phyloP scores from a whole-genome alignment of 2,329 filamentous ascomycete species.

The Trichoderma endophyticum region DNA sequence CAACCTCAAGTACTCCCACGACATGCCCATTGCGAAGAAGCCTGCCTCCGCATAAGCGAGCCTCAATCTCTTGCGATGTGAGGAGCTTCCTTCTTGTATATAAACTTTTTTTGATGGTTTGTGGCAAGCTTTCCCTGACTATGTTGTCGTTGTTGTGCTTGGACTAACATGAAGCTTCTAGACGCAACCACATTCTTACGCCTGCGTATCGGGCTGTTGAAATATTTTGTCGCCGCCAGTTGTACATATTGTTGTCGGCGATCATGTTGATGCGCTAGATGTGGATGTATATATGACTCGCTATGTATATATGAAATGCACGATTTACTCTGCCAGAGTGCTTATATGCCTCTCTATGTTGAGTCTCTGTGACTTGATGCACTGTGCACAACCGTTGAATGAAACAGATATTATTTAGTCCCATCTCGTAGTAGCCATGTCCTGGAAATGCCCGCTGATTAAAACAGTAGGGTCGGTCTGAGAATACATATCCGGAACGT shows the following conservation, averaged over 20 bases:
- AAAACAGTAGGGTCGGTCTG: neutral
- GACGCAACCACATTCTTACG: neutral
- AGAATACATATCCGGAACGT: neutral
- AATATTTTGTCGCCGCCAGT: neutral
- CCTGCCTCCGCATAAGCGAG: neutral
- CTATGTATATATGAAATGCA: conserved; percentile 17
- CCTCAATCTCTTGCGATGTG: neutral
- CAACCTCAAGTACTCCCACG: conserved; percentile 9
- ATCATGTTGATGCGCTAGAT: conserved; percentile 3
- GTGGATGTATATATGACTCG: conserved; percentile 18
- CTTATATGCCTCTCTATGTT: neutral
- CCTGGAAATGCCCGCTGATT: neutral
- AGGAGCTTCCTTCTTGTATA: conserved; percentile 15
- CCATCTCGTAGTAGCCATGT: neutral
- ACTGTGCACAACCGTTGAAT: neutral
- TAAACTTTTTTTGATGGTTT: conserved; percentile 15
- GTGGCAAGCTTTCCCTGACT: neutral
- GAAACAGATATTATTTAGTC: neutral
- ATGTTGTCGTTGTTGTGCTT: neutral
- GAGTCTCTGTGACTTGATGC: neutral
- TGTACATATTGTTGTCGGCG: conserved; percentile 14
- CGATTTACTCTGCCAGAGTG: neutral
- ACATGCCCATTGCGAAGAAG: neutral
- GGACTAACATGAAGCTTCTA: neutral
- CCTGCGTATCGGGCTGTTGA: neutral